Evolutionary conservation across 352 stramenopile species (phyloP).

Genomic region (Globisporangium alternatum): DNA sequence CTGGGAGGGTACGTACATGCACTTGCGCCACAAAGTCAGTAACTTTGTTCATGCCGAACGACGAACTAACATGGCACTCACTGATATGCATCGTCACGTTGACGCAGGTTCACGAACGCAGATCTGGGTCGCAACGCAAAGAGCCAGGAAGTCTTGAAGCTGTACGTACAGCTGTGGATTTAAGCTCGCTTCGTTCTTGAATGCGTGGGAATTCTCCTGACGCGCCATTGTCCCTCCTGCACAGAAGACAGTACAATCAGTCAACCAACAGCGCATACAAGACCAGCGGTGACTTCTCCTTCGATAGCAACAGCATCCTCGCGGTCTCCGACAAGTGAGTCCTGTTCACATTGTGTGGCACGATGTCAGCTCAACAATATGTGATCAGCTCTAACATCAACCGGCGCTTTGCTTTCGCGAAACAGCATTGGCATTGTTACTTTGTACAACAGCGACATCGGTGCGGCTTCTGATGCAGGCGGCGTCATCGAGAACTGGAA

Average conservation of each 20-base stretch:
- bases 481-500: slow-evolving; percentile 9
- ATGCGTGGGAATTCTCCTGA: not conserved
- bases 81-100: not conserved
- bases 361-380: not conserved
- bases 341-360: not conserved
- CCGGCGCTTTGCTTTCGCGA: not conserved
- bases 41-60: not conserved
- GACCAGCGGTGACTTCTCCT: slow-evolving; percentile 74
- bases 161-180: slow-evolving; percentile 24
- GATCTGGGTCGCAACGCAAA: slow-evolving; percentile 24
- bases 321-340: slow-evolving; percentile 78
- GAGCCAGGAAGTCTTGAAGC: slow-evolving; percentile 27
- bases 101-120: slow-evolving; percentile 36
- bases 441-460: slow-evolving; percentile 34
- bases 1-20: slow-evolving; percentile 40
- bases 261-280: slow-evolving; percentile 42
- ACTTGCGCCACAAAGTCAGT: not conserved
- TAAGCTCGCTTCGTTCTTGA: not conserved
- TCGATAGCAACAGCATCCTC: slow-evolving; percentile 38
- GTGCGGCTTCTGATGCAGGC: not conserved
- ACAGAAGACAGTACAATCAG: slow-evolving; percentile 14
- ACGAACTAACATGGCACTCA: not conserved
- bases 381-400: slow-evolving; percentile 2
- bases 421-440: slow-evolving; percentile 49
- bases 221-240: not conserved